phyloP scores from a whole-genome alignment of 2,329 filamentous ascomycete genomes.

The Xylariaceae sp. region DNA sequence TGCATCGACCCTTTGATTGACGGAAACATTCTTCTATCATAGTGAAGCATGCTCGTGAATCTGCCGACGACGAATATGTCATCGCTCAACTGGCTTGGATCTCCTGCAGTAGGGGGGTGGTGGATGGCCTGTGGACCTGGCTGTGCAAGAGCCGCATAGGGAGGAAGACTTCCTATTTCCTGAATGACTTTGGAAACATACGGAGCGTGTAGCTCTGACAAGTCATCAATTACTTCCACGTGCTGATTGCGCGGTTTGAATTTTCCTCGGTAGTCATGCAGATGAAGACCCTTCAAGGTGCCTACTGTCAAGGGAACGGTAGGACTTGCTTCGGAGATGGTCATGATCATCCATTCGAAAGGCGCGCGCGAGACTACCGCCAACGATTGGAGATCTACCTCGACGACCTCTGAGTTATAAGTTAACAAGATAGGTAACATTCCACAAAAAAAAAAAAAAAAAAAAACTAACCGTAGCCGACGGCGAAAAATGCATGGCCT shows the following conservation, averaged over 20 bases:
- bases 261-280: constrained; percentile 68
- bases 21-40: constrained; percentile 83
- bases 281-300: constrained; percentile 74
- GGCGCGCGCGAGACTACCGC: constrained; percentile 63
- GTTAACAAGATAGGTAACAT: too few species aligned
- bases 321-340: constrained; percentile 66
- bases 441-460: too few species aligned
- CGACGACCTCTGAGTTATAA: constrained; percentile 64
- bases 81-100: constrained; percentile 55
- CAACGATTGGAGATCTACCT: constrained; percentile 75
- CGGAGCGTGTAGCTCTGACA: constrained; percentile 24
- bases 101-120: constrained; percentile 61
- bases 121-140: constrained; percentile 80
- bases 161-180: constrained; percentile 49
- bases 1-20: constrained; percentile 73
- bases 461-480: constrained; percentile 59
- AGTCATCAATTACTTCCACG: constrained; percentile 36
- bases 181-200: constrained; percentile 40
- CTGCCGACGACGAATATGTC: constrained; percentile 87
- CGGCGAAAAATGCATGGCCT: constrained; percentile 72
- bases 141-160: constrained; percentile 71
- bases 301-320: constrained; percentile 76
- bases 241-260: constrained; percentile 30
- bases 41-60: constrained; percentile 84
- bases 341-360: constrained; percentile 80